A percentile compares a stretch with the other conserved stretches of the same genome.
These are phyloP conservation scores for Leccinellum albellum DNA, from an alignment of 768 basidiomycete species.

Conservation along the genomic window DNA sequence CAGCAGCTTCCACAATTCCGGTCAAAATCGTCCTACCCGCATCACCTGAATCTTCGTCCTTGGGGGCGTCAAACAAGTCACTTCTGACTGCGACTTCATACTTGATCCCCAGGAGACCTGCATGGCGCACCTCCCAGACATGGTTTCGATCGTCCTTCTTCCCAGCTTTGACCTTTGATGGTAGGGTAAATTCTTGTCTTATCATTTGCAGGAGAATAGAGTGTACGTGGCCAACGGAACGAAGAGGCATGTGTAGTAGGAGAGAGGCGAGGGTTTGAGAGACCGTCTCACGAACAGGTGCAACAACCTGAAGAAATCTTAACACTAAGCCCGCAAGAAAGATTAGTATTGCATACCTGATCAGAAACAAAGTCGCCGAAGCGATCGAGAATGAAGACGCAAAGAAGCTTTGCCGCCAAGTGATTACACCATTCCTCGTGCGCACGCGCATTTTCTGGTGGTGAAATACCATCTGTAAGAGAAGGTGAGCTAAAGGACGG, in stretches of 20 bases:
- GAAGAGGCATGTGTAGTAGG: constrained; percentile 82
- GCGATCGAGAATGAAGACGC: constrained; percentile 91
- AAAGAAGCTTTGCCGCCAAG: constrained; percentile 79
- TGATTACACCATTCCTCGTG: constrained; percentile 91
- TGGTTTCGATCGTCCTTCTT: constrained; percentile 47
- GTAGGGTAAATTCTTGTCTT: constrained; percentile 70
- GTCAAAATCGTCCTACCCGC: constrained; percentile 58
- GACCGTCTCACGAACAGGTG: constrained; percentile 94
- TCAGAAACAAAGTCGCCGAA: constrained; percentile 98
- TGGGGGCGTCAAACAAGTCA: constrained; percentile 60
- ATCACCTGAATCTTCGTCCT: constrained; percentile 34
- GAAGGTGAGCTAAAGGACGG: neutral
- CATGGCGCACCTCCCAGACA: constrained; percentile 96
- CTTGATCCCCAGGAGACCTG: constrained; percentile 95
- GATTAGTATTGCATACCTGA: constrained; percentile 43
- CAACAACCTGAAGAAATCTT: constrained; percentile 60
- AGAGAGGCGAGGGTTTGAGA: constrained; percentile 91
- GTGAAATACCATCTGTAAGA: constrained; percentile 45
- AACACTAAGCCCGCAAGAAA: neutral
- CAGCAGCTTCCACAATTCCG: constrained; percentile 85
- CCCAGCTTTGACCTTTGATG: constrained; percentile 31
- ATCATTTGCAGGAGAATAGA: constrained; percentile 89
- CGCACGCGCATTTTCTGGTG: constrained; percentile 55
- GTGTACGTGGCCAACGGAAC: constrained; percentile 77
- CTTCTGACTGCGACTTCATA: constrained; percentile 94